Conservation (phyloP, 768 basidiomycete genomes). For the Pisolithus albus region DNA sequence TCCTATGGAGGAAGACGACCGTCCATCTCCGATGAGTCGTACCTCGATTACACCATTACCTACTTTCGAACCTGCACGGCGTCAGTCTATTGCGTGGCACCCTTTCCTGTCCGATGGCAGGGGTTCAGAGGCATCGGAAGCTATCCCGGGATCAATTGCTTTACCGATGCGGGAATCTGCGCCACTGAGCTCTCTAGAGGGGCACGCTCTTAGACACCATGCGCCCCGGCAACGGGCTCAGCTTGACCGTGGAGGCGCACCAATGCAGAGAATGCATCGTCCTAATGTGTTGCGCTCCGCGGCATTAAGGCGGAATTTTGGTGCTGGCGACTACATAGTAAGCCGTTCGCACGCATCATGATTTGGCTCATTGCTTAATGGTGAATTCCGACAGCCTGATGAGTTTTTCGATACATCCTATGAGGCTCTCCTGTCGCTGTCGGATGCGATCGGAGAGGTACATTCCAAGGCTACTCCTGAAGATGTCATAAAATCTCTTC, state of each 20-base stretch:
- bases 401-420: slow-evolving; percentile 75
- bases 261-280: slow-evolving; percentile 12
- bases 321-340: slow-evolving; percentile 46
- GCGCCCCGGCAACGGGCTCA: slow-evolving; percentile 24
- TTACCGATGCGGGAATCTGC: slow-evolving; percentile 1
- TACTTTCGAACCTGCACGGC: not conserved
- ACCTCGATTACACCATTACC: not conserved
- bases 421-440: slow-evolving; percentile 56
- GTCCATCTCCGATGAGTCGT: not conserved
- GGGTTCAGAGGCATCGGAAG: slow-evolving; percentile 1
- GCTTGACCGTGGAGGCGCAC: slow-evolving; percentile 18
- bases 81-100: slow-evolving; percentile 21
- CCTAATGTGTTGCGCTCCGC: slow-evolving; percentile 19
- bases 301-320: slow-evolving; percentile 17
- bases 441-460: slow-evolving; percentile 59
- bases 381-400: slow-evolving; percentile 44
- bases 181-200: slow-evolving; percentile 5
- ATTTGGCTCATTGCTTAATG: slow-evolving; percentile 6
- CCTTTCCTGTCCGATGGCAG: slow-evolving; percentile 12
- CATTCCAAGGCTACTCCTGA: slow-evolving; percentile 59
- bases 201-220: slow-evolving; percentile 19
- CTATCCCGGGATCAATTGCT: not conserved
- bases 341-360: slow-evolving; percentile 16
- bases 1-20: not conserved
- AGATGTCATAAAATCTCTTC: slow-evolving; percentile 51